A percentile compares a stretch with the other conserved stretches of the same genome.
Evolutionary conservation across 1,284 basidiomycete species (phyloP).

Genomic region (Cutaneotrichosporon sp.): DNA sequence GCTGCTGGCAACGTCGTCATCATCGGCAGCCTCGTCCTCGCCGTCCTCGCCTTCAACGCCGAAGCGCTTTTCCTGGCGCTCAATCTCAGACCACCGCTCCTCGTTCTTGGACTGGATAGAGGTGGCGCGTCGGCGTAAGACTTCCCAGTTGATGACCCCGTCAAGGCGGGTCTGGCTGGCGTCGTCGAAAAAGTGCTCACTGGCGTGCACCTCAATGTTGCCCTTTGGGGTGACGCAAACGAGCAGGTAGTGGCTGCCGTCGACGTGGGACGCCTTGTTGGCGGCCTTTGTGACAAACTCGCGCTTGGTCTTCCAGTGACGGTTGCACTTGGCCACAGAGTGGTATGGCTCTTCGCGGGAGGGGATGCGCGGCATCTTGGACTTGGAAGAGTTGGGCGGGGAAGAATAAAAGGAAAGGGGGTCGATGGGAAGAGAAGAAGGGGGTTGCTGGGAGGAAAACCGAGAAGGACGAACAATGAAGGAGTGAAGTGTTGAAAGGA

Average conservation of each 20-base stretch:
- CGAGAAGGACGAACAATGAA: constrained; percentile 4
- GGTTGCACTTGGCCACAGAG: constrained; percentile 56
- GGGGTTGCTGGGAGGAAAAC: not conserved
- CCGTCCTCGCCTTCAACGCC: constrained; percentile 38
- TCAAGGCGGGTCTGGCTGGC: constrained; percentile 36
- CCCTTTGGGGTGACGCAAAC: constrained; percentile 58
- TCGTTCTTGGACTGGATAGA: constrained; percentile 24
- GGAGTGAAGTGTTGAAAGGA: constrained; percentile 8
- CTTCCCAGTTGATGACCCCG: constrained; percentile 40
- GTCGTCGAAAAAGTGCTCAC: constrained; percentile 46
- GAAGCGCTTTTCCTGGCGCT: constrained; percentile 41
- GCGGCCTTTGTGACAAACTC: constrained; percentile 58
- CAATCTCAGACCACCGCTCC: constrained; percentile 35
- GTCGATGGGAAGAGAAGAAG: constrained; percentile 7
- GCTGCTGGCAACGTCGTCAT: constrained; percentile 29
- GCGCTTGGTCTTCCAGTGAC: constrained; percentile 59
- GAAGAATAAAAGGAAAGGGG: constrained; percentile 7
- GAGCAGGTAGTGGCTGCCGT: constrained; percentile 59
- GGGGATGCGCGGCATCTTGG: constrained; percentile 57
- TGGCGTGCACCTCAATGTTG: constrained; percentile 58
- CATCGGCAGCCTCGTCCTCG: constrained; percentile 35
- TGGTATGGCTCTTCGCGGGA: constrained; percentile 58
- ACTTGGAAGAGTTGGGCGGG: not conserved
- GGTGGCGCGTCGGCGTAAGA: constrained; percentile 20
- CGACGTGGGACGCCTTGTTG: constrained; percentile 56